Conservation (phyloP, 2,329 filamentous ascomycete genomes). For the Bipolaris oryzae region DNA sequence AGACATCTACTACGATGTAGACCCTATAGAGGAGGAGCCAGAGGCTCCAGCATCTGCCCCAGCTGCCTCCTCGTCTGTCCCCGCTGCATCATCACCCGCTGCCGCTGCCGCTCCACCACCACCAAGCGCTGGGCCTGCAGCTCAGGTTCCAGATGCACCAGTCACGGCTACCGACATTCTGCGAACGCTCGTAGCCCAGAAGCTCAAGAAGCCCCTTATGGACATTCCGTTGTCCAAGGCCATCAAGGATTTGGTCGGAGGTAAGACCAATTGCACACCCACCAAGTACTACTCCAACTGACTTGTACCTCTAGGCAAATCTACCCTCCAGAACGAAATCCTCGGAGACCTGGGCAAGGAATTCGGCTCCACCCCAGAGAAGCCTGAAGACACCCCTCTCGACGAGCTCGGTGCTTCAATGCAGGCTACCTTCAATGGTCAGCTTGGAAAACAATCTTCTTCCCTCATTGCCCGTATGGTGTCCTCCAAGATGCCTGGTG, state of each 20-base stretch:
- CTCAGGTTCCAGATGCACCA: conserved; percentile 82
- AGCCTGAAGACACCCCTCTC: conserved; percentile 95
- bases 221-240: conserved; percentile 95
- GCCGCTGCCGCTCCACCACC: conserved; percentile 62
- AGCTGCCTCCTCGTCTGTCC: conserved; percentile 53
- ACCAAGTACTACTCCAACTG: conserved; percentile 23
- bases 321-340: conserved; percentile 97
- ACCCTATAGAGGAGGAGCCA: conserved; percentile 80
- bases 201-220: conserved; percentile 89
- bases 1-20: conserved; percentile 99
- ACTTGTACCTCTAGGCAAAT: conserved; percentile 72
- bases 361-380: conserved; percentile 96
- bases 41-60: conserved; percentile 62
- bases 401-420: conserved; percentile 94
- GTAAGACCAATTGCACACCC: conserved; percentile 60
- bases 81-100: conserved; percentile 59
- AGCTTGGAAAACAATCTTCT: conserved; percentile 94
- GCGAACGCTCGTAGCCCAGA: conserved; percentile 88
- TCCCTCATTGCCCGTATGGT: conserved; percentile 93
- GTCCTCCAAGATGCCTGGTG: conserved; percentile 98
- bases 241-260: conserved; percentile 97
- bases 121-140: conserved; percentile 80
- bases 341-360: conserved; percentile 97
- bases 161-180: conserved; percentile 90
- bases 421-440: conserved; percentile 98